Evolutionary conservation across 306 rosid genomes (phyloP).

Genomic region (Echinosophora koreensis): DNA sequence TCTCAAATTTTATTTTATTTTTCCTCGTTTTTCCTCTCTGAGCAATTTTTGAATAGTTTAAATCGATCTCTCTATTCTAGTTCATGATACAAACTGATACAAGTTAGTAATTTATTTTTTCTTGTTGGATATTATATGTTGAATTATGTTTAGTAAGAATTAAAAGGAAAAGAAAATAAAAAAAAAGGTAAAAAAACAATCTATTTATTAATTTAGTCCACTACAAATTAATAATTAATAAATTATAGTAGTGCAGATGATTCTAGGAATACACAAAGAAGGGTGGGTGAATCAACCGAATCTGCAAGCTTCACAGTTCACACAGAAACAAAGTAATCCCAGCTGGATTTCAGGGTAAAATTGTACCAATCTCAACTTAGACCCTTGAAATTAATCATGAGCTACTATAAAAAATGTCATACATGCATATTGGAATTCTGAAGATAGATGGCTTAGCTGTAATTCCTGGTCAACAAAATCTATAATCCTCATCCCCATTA

Average conservation of each 20-base stretch:
- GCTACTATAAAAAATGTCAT: slow-evolving; percentile 14
- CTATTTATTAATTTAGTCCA: too few relatives aligned
- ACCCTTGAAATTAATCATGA: slow-evolving; percentile 54
- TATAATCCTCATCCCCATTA: slow-evolving; percentile 34
- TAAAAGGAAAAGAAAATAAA: too few relatives aligned
- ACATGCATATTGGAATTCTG: slow-evolving; percentile 41
- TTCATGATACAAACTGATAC: too few relatives aligned
- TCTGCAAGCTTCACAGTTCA: slow-evolving; percentile 32
- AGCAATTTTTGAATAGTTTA: too few relatives aligned
- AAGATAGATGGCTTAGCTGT: slow-evolving; percentile 45
- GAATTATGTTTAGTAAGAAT: too few relatives aligned
- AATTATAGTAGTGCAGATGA: background rate
- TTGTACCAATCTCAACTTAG: slow-evolving; percentile 23
- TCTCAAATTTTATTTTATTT: too few relatives aligned
- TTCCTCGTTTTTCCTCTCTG: too few relatives aligned
- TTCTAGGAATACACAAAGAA: slow-evolving; percentile 29
- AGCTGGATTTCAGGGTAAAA: slow-evolving; percentile 48
- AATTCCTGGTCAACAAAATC: slow-evolving; percentile 51
- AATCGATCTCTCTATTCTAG: too few relatives aligned
- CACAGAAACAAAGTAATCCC: slow-evolving; percentile 33
- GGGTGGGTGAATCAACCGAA: slow-evolving; percentile 14
- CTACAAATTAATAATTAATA: too few relatives aligned
- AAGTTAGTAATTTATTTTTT: too few relatives aligned
- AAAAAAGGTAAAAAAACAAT: too few relatives aligned
- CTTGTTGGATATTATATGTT: too few relatives aligned